phyloP scores from a whole-genome alignment of 805 yeast species.

The Suhomyces sp. region DNA sequence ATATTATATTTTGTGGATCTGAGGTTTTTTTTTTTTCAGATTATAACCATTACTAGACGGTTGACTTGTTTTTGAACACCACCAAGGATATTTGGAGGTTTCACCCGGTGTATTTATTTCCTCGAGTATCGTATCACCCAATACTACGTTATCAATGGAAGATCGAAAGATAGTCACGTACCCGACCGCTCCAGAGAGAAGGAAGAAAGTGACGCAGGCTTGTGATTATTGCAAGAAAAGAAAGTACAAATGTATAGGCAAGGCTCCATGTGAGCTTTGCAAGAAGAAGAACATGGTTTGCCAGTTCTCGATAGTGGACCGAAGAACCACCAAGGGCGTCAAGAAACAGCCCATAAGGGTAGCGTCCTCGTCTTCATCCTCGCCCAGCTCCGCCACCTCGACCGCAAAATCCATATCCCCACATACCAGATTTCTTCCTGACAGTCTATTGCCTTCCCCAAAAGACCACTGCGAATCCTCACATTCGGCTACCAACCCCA shows the following conservation, averaged over 20 bases:
- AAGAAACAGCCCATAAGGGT: not conserved
- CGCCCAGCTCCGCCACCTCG: constrained; percentile 1
- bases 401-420: not conserved
- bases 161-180: constrained; percentile 1
- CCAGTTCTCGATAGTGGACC: constrained; percentile 23
- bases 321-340: constrained; percentile 16
- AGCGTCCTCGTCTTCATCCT: not conserved
- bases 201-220: constrained; percentile 46
- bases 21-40: not conserved
- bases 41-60: not conserved
- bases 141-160: not conserved
- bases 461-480: not conserved
- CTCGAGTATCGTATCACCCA: not conserved
- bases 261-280: constrained; percentile 38
- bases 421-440: not conserved
- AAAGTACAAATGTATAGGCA: constrained; percentile 26
- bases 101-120: not conserved
- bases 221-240: constrained; percentile 46
- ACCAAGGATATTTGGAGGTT: not conserved
- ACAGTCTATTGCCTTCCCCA: not conserved
- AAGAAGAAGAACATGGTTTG: constrained; percentile 26
- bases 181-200: constrained; percentile 10
- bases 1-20: not conserved
- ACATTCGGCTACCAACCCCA: not conserved
- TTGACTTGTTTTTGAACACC: not conserved